Evolutionary conservation across 2,329 filamentous ascomycete genomes (phyloP).

Genomic region (Trichocomaceae sp.): DNA sequence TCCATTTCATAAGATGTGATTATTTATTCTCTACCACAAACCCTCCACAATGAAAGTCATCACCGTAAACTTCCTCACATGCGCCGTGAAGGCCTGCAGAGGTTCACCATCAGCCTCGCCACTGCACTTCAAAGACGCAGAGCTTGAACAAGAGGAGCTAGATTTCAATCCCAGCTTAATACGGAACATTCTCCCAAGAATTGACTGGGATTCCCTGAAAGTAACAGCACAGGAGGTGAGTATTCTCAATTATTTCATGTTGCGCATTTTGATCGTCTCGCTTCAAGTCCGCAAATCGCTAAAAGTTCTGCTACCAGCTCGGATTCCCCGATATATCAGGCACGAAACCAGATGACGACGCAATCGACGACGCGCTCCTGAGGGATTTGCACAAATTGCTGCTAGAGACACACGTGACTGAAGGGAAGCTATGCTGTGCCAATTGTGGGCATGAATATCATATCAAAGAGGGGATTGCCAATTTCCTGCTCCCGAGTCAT

Average conservation of each 20-base stretch:
- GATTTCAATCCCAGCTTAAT: slow-evolving; percentile 76
- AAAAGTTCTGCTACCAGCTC: slow-evolving; percentile 48
- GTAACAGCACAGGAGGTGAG: slow-evolving; percentile 62
- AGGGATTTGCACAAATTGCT: slow-evolving; percentile 74
- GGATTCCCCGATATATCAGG: slow-evolving; percentile 69
- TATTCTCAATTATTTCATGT: background rate
- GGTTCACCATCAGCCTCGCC: slow-evolving; percentile 72
- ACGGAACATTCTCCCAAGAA: slow-evolving; percentile 72
- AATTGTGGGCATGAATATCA: slow-evolving; percentile 91
- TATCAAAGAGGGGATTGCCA: slow-evolving; percentile 92
- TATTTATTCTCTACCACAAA: background rate
- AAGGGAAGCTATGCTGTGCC: slow-evolving; percentile 83
- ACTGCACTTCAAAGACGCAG: slow-evolving; percentile 84
- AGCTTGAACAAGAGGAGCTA: slow-evolving; percentile 77
- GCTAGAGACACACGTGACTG: slow-evolving; percentile 80
- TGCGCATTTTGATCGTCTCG: background rate
- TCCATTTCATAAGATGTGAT: background rate
- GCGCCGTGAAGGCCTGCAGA: slow-evolving; percentile 93
- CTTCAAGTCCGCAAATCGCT: background rate
- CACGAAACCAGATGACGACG: slow-evolving; percentile 56
- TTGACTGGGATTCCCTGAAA: slow-evolving; percentile 81
- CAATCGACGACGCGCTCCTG: slow-evolving; percentile 63
- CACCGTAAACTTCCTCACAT: slow-evolving; percentile 93
- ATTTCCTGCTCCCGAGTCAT: slow-evolving; percentile 90
- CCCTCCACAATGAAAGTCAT: slow-evolving; percentile 74